Evolutionary conservation across 805 yeast species (phyloP).

Genomic region (Candida maris): DNA sequence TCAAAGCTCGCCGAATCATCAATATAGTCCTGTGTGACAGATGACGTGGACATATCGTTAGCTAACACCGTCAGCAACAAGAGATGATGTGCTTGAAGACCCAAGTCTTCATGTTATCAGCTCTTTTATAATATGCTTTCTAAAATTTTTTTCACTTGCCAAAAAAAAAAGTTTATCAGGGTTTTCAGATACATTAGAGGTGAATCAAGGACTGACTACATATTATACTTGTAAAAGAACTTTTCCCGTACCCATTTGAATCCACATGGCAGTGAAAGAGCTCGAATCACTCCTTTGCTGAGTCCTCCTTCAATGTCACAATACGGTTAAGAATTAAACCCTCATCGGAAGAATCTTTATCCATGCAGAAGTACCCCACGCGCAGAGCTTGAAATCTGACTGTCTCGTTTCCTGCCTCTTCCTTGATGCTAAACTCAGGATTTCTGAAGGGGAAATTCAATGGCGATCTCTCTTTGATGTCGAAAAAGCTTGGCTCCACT

Average conservation of each 20-base stretch:
- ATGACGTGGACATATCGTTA: slow-evolving; percentile 25
- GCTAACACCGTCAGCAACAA: no score
- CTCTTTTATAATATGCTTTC: no score
- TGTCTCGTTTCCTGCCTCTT: slow-evolving; percentile 68
- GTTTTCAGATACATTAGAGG: no score
- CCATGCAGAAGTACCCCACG: slow-evolving; percentile 93
- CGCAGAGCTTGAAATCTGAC: slow-evolving; percentile 97
- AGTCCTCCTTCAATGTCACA: slow-evolving; percentile 87
- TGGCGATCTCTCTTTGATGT: slow-evolving; percentile 68
- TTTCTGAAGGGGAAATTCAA: slow-evolving; percentile 59
- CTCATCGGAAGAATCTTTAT: slow-evolving; percentile 64
- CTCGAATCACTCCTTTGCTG: slow-evolving; percentile 36
- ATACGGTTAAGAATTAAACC: slow-evolving; percentile 79
- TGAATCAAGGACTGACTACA: no score
- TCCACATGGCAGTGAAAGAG: no score
- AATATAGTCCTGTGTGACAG: slow-evolving; percentile 66
- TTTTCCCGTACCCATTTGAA: no score
- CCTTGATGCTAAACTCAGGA: slow-evolving; percentile 67
- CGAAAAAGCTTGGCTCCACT: slow-evolving; percentile 73
- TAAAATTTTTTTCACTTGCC: no score
- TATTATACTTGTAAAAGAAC: no score
- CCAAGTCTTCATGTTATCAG: no score
- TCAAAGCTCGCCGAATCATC: slow-evolving; percentile 73
- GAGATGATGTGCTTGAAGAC: no score
- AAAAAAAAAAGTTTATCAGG: no score